These are phyloP conservation scores for Diaporthe sp. DNA, from an alignment of 2,329 filamentous ascomycete species.

Conservation along the genomic window DNA sequence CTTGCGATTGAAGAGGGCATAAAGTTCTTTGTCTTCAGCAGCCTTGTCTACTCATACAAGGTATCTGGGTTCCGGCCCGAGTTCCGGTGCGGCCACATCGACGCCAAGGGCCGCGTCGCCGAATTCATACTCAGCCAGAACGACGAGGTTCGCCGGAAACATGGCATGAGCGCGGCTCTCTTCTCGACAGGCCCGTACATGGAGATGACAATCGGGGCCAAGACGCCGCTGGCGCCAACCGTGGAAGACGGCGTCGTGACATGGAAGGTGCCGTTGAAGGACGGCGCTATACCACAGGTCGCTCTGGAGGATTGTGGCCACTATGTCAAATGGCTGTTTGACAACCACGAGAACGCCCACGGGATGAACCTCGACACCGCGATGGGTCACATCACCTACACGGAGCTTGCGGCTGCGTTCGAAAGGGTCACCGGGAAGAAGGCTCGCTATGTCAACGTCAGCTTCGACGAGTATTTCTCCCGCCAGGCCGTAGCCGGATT, in stretches of 20 bases:
- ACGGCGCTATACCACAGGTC: background rate
- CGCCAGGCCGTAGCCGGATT: background rate
- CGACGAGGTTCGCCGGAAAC: background rate
- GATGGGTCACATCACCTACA: background rate
- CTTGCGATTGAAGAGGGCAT: background rate
- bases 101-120: background rate
- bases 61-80: background rate
- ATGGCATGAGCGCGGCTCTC: background rate
- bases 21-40: background rate
- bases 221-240: background rate
- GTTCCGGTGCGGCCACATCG: background rate
- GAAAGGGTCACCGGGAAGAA: background rate
- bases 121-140: background rate
- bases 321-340: slow-evolving; percentile 3
- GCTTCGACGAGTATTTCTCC: slow-evolving; percentile 2
- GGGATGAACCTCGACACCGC: background rate
- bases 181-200: background rate
- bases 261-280: background rate
- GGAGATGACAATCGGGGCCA: background rate
- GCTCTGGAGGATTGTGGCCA: background rate
- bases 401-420: background rate
- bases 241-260: background rate
- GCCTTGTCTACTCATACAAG: background rate
- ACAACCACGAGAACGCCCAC: background rate
- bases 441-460: background rate